These are phyloP conservation scores for Pezizomycotina sp. DNA, from an alignment of 2,329 filamentous ascomycete genomes.

Conservation along the genomic window DNA sequence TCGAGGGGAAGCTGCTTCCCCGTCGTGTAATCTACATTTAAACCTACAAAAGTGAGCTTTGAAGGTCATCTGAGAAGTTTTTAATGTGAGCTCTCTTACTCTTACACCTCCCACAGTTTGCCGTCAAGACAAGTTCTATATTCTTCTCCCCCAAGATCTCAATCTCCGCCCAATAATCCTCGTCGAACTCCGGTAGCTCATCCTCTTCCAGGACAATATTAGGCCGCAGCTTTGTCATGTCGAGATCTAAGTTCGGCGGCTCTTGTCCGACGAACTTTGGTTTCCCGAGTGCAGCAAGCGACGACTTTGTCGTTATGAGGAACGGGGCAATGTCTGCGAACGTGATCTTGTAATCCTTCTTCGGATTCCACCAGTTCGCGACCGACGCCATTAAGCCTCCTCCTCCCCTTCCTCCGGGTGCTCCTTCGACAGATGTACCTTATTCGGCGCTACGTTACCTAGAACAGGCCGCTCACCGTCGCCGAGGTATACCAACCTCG, in stretches of 20 bases:
- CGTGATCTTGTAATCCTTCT: conserved; percentile 39
- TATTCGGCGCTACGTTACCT: conserved; percentile 40
- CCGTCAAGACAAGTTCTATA: conserved; percentile 41
- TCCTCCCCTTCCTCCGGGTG: conserved; percentile 8
- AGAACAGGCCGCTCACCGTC: conserved; percentile 43
- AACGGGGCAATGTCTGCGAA: conserved; percentile 64
- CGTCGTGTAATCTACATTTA: conserved; percentile 46
- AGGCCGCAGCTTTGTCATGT: conserved; percentile 53
- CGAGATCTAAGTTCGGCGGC: conserved; percentile 31
- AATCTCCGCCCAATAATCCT: conserved; percentile 57
- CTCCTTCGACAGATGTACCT: conserved; percentile 16
- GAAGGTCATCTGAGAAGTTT: too few relatives aligned
- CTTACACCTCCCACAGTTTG: conserved; percentile 51
- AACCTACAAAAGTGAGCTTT: not conserved
- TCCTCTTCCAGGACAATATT: conserved; percentile 51
- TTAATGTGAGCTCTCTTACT: conserved; percentile 39
- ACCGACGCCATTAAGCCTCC: conserved; percentile 1
- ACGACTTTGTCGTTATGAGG: conserved; percentile 53
- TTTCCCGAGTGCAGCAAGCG: conserved; percentile 47
- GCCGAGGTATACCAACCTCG: conserved; percentile 49
- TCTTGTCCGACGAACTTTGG: conserved; percentile 35
- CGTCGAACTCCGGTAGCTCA: conserved; percentile 41
- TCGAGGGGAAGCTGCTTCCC: conserved; percentile 43
- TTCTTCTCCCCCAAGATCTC: conserved; percentile 29
- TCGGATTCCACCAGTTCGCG: conserved; percentile 12